Base-by-base conservation (phyloP, 129 eudicot genomes). In the Artemisia argyi region DNA sequence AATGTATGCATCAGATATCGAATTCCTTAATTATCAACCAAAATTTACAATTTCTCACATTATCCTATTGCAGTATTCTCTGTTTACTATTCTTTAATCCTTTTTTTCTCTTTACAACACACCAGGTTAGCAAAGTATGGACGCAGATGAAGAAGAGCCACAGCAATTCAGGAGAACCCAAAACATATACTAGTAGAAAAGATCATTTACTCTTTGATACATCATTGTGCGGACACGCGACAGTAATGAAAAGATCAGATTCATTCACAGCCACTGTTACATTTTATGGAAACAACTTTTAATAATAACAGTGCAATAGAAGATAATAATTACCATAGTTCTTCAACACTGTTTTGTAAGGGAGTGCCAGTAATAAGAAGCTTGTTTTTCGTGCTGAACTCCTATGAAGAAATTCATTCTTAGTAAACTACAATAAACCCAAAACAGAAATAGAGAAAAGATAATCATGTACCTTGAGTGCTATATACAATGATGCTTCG, bases 281-380 rank as follows among this genome's bases (percentile, higher is more conserved):
- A 51, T 47, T 30, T 17, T 46, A 52, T 56, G 53, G 32, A 79
- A 47, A 74, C 28, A 68, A 35, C 16, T 24, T 16, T 58, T 69
- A 35, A 66, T n/a, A 2, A 28, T 15, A 24, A 22, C 54, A 68
- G 20, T 13, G 44, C 57, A 59, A 42, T 11, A 49, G 10, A 18
- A 63, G 18, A 77, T 42, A n/a, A 63, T 18, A 67, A 48, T 74
- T 85, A 95, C 99, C 99, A 95, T 73, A 95, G 96, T 81, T 95
- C 99, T 83, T 95, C 97, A 61, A 95, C 99, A 78, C 96, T 95
- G 85, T 95, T 95, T 63, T 95, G 99, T 76, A 95, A 76, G 24
- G 99, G 99, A 76, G 99, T 95, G 54, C 99, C 99, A 65, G 99
- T 95, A 46, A 95, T 91, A 54, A 95, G 92, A 84, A 95, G 85